Percentiles rank a stretch among this genome's conserved stretches.
Conservation (phyloP, 139 green algal species). For the Chlorella sp. region DNA sequence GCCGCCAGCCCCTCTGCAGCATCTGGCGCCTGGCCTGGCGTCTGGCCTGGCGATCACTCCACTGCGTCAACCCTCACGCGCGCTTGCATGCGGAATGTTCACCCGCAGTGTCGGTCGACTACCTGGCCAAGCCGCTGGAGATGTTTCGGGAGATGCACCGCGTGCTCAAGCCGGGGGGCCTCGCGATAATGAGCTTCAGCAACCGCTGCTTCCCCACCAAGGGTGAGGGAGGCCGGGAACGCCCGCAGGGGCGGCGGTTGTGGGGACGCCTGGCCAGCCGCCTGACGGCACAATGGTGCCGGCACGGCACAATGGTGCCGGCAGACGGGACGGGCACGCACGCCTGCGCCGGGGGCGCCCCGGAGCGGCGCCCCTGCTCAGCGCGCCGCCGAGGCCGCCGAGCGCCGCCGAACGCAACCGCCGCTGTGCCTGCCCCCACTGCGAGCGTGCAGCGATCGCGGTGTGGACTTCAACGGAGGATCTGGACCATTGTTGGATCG, state of each 20-base stretch:
- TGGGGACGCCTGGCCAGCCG: not conserved
- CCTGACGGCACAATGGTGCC: not conserved
- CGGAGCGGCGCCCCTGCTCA: not conserved
- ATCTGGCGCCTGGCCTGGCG: no score
- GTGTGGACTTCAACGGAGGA: conserved; percentile 45
- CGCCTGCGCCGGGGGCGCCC: not conserved
- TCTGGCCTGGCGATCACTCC: no score
- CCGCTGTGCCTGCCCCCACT: not conserved
- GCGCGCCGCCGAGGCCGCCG: not conserved
- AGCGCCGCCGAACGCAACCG: not conserved
- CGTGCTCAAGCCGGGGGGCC: conserved; percentile 85
- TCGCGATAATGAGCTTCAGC: conserved; percentile 84
- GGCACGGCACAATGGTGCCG: not conserved
- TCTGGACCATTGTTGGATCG: conserved; percentile 74
- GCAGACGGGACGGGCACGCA: not conserved
- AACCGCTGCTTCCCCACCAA: conserved; percentile 97
- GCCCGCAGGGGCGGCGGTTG: not conserved
- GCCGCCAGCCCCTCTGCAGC: no score
- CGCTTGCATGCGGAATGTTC: no score
- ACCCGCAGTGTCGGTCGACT: conserved; percentile 67
- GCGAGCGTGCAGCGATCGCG: conserved; percentile 29
- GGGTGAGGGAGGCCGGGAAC: not conserved
- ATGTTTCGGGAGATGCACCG: conserved; percentile 91
- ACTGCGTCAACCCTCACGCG: no score
- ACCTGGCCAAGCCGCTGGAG: conserved; percentile 80